Base-by-base conservation (phyloP, 73 alveolate species). In the Stentor coeruleus region DNA sequence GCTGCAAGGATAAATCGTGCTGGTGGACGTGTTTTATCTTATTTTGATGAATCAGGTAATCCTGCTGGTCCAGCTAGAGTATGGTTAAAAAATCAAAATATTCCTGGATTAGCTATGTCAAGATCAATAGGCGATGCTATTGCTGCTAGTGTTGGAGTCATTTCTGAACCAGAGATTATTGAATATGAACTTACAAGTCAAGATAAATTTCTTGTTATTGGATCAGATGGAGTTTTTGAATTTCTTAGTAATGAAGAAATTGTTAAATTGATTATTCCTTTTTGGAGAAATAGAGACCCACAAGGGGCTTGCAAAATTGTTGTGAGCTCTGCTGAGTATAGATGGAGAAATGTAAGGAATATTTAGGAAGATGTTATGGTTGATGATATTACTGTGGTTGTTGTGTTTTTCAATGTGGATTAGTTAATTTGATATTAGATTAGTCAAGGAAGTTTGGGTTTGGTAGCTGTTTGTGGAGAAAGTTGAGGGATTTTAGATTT, bases 21-120 rank as follows among this genome's bases (percentile, higher is more conserved):
- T 59, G 95, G 95, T 0, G 98, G 98, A 0, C 85, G 95, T 81
- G 95, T 93, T 1, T 93, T 82, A 57, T 75, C 96, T n/a, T 85
- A 85, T 33, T 82, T 85, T 72, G 97, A 87, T 79, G 74, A 74
- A 6, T 75, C 84, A 81, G 93, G 93, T 20, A 81, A 76, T 39
- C 90, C 90, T 14, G 79, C 85, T 82, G 98, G 98, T 28, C 98
- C 98, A 39, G 88, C 86, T 59, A 81, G 98, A 73, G 96, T 93
- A 35, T 93, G 96, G 93, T 83, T 90, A 39, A 93, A 82, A 80
- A 60, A 89, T 58, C 95, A 85, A 59, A 89, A 93, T 59, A 74
- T 77, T 60, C 98, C 99, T 20, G 99, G 99, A 35, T 84, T 97
- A 3, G 99, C 99, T 3, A 97, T 96, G 99, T 90, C 98, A 66